phyloP scores from a whole-genome alignment of 2,329 filamentous ascomycete genomes.

The Nectriaceae sp. region DNA sequence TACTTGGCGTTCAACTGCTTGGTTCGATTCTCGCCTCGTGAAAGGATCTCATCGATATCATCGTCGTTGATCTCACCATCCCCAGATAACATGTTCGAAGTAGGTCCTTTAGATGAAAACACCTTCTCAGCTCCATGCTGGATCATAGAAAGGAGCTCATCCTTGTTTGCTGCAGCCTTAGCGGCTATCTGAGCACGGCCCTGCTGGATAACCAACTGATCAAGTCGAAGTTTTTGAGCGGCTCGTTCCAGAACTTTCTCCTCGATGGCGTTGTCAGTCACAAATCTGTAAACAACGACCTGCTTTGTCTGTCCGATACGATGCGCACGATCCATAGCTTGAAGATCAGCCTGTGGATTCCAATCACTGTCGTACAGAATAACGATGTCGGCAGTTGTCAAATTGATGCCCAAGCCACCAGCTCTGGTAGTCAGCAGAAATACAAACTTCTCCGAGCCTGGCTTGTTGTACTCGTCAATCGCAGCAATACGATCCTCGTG shows the following conservation, averaged over 20 bases:
- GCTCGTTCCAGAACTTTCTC: constrained; percentile 97
- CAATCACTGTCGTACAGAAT: constrained; percentile 97
- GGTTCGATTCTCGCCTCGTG: constrained; percentile 84
- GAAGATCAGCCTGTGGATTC: constrained; percentile 97
- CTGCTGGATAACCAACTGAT: constrained; percentile 97
- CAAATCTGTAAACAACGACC: constrained; percentile 93
- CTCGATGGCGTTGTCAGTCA: constrained; percentile 97
- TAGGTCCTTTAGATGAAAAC: constrained; percentile 73
- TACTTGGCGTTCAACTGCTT: constrained; percentile 91
- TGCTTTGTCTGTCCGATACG: constrained; percentile 99
- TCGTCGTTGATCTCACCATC: constrained; percentile 73
- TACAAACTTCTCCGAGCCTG: constrained; percentile 92
- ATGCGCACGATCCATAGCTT: constrained; percentile 98
- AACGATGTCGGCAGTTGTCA: constrained; percentile 94
- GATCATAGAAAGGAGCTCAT: constrained; percentile 96
- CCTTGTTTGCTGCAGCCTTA: constrained; percentile 92
- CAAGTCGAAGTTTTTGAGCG: constrained; percentile 92
- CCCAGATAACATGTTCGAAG: constrained; percentile 60
- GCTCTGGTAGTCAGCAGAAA: constrained; percentile 95
- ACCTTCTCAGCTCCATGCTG: constrained; percentile 97
- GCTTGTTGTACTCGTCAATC: constrained; percentile 98
- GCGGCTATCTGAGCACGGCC: constrained; percentile 87
- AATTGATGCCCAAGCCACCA: constrained; percentile 93
- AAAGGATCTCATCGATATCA: constrained; percentile 87
- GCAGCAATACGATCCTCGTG: constrained; percentile 97